A percentile compares a stretch with the other conserved stretches of the same genome.
phyloP scores from a whole-genome alignment of 1,284 basidiomycete species.

The Moesziomyces aphidis region DNA sequence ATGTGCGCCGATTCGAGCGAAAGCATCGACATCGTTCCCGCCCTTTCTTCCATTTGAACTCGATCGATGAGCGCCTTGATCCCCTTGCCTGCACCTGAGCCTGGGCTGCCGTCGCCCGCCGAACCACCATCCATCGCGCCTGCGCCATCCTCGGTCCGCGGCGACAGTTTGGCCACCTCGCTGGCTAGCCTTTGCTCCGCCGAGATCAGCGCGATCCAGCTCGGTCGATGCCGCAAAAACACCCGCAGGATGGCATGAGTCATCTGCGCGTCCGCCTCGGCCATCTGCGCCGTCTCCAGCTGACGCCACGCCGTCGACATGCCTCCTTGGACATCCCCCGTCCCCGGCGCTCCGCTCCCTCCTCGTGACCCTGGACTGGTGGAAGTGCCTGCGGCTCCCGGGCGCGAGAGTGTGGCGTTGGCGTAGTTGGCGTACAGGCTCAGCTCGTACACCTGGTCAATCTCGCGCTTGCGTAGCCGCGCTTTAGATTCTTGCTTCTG shows the following conservation, averaged over 20 bases:
- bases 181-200: conserved; percentile 24
- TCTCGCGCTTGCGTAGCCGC: conserved; percentile 37
- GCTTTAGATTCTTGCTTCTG: conserved; percentile 49
- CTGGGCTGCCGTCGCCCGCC: background rate
- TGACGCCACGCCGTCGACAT: conserved; percentile 8
- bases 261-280: conserved; percentile 14
- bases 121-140: background rate
- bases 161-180: conserved; percentile 30
- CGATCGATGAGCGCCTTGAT: conserved; percentile 26
- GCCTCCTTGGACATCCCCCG: background rate
- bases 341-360: no score
- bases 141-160: conserved; percentile 2
- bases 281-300: conserved; percentile 4
- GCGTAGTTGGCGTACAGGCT: conserved; percentile 26
- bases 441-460: conserved; percentile 38
- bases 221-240: conserved; percentile 22
- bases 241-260: conserved; percentile 22
- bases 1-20: conserved; percentile 1
- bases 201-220: conserved; percentile 34
- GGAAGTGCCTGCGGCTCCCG: background rate
- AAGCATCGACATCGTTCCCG: conserved; percentile 5
- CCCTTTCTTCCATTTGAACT: conserved; percentile 21
- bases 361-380: background rate
- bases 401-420: background rate
- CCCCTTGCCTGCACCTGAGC: background rate